Conservation (phyloP, 106 monocot genomes). For the Dactylorhiza incarnata region DNA sequence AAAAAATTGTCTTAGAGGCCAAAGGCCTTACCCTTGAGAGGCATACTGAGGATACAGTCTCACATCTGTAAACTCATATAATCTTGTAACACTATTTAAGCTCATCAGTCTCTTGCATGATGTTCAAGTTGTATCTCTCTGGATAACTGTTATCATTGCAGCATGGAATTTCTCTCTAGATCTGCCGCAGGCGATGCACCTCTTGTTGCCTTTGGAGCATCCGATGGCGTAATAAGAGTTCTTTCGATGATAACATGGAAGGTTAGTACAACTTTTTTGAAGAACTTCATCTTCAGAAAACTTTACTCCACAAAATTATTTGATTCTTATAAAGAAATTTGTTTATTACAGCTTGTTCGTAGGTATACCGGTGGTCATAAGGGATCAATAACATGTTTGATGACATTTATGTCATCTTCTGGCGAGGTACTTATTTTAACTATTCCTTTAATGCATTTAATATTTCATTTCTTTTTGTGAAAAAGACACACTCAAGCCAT, state of each 20-base stretch:
- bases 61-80: too few species aligned
- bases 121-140: background rate
- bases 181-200: constrained; percentile 74
- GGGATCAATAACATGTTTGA: constrained; percentile 87
- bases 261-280: constrained; percentile 31
- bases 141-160: constrained; percentile 27
- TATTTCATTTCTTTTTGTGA: background rate
- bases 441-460: background rate
- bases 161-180: constrained; percentile 95
- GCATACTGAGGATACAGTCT: too few species aligned
- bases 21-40: too few species aligned
- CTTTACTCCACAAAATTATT: background rate
- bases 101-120: background rate
- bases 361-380: constrained; percentile 98
- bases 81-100: background rate
- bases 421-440: constrained; percentile 63
- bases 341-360: constrained; percentile 64
- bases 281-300: background rate
- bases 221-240: constrained; percentile 97
- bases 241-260: constrained; percentile 99
- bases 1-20: too few species aligned
- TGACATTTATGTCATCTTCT: constrained; percentile 89
- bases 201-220: constrained; percentile 91
- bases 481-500: too few species aligned
- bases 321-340: constrained; percentile 3